These are phyloP conservation scores for Raffaelea albimanens DNA, from an alignment of 2,329 filamentous ascomycete genomes.

Conservation along the genomic window DNA sequence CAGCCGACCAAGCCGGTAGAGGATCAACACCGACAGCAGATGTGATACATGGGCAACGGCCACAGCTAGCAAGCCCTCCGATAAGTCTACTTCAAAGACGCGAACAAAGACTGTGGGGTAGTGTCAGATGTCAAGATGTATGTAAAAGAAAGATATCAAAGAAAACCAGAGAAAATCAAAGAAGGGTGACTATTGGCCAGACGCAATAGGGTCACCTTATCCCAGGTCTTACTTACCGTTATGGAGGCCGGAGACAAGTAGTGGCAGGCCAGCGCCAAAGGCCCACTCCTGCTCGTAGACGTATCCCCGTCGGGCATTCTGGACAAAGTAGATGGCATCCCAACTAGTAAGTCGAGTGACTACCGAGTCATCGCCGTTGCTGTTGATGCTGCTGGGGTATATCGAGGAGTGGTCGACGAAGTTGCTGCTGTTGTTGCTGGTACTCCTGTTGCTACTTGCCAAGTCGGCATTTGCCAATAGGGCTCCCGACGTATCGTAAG, in stretches of 20 bases:
- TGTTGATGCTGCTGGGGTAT: constrained; percentile 11
- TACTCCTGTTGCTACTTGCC: too few relatives aligned
- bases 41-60: constrained; percentile 65
- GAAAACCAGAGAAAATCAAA: not conserved
- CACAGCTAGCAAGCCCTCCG: constrained; percentile 45
- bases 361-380: constrained; percentile 22
- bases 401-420: too few relatives aligned
- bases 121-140: constrained; percentile 3
- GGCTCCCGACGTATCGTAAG: constrained; percentile 66
- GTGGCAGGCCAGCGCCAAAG: constrained; percentile 49
- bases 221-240: too few relatives aligned
- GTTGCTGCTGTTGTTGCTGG: too few relatives aligned
- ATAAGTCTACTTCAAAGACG: not conserved
- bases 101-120: not conserved
- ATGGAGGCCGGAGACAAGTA: constrained; percentile 27
- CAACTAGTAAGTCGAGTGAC: constrained; percentile 58
- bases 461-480: too few relatives aligned
- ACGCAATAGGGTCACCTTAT: too few relatives aligned
- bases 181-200: too few relatives aligned
- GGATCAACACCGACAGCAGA: constrained; percentile 51
- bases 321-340: constrained; percentile 72
- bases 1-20: constrained; percentile 12
- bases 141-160: not conserved
- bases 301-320: constrained; percentile 53
- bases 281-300: constrained; percentile 80